Conservation (phyloP, 768 basidiomycete genomes). For the Epithele typhae region DNA sequence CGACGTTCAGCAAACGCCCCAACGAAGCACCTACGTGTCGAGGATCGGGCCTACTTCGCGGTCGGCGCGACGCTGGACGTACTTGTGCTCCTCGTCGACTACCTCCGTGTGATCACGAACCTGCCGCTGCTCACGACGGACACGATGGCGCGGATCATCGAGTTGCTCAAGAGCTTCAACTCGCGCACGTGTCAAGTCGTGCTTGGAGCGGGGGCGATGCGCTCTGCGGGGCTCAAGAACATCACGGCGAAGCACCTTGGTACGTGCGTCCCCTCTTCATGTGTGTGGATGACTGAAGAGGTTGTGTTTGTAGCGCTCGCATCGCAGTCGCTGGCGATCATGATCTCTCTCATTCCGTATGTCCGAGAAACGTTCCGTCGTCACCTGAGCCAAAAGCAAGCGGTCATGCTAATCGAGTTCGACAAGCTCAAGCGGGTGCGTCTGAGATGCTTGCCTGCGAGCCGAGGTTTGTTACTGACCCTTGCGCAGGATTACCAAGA, state of each 20-base stretch:
- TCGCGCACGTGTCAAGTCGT: constrained; percentile 98
- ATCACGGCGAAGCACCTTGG: constrained; percentile 98
- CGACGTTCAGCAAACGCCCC: constrained; percentile 15
- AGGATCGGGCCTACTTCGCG: constrained; percentile 79
- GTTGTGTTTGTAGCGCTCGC: constrained; percentile 66
- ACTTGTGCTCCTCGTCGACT: constrained; percentile 72
- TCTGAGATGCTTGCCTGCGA: constrained; percentile 3
- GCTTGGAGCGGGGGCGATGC: constrained; percentile 97
- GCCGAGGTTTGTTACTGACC: neutral
- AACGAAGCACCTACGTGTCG: constrained; percentile 67
- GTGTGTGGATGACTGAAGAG: constrained; percentile 1
- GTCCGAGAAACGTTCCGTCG: constrained; percentile 92
- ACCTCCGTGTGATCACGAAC: constrained; percentile 84
- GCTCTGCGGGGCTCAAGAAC: constrained; percentile 94
- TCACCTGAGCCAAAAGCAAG: constrained; percentile 91
- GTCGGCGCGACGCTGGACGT: constrained; percentile 83
- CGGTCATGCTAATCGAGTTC: constrained; percentile 95
- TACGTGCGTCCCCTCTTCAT: no score
- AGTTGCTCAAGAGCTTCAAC: constrained; percentile 97
- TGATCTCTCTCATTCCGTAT: constrained; percentile 92
- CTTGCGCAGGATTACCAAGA: constrained; percentile 86
- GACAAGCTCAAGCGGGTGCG: constrained; percentile 94
- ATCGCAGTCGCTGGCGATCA: constrained; percentile 91
- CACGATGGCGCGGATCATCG: constrained; percentile 90
- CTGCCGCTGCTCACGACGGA: constrained; percentile 88